Conservation (phyloP, 192 early-diverging fungal genomes). For the Backusella tuberculispora region DNA sequence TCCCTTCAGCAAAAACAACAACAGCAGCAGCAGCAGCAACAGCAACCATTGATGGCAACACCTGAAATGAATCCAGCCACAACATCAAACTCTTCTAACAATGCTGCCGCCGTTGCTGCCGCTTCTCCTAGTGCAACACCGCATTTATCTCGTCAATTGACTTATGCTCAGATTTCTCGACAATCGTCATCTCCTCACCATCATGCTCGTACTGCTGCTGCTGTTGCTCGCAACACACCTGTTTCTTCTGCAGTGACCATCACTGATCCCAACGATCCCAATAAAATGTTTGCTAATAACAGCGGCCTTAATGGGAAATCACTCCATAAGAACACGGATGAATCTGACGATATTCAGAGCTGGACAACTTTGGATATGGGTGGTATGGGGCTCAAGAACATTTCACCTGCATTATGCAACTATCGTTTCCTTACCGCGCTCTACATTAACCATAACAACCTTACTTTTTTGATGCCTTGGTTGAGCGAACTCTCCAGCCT, state of each 20-base stretch:
- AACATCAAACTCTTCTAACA: not conserved
- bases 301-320: not conserved
- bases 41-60: not conserved
- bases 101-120: not conserved
- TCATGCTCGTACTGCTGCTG: slow-evolving; percentile 88
- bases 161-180: slow-evolving; percentile 72
- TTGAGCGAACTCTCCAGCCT: slow-evolving; percentile 71
- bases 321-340: not conserved
- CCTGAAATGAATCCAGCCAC: not conserved
- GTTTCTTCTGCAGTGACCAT: slow-evolving; percentile 56
- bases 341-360: slow-evolving; percentile 41
- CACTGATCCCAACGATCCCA: slow-evolving; percentile 59
- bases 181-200: slow-evolving; percentile 83
- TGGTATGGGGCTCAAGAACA: slow-evolving; percentile 91
- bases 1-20: slow-evolving; percentile 12
- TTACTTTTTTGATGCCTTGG: slow-evolving; percentile 74
- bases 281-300: slow-evolving; percentile 40
- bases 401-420: slow-evolving; percentile 74
- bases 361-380: slow-evolving; percentile 94
- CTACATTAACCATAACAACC: slow-evolving; percentile 96
- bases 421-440: slow-evolving; percentile 90
- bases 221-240: slow-evolving; percentile 67
- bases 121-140: slow-evolving; percentile 43
- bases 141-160: slow-evolving; percentile 78
- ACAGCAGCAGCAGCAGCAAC: slow-evolving; percentile 16